A percentile compares a stretch with the other conserved stretches of the same genome.
Evolutionary conservation across 208 protist genomes (phyloP).

Genomic region (Trypanosoma congolense): DNA sequence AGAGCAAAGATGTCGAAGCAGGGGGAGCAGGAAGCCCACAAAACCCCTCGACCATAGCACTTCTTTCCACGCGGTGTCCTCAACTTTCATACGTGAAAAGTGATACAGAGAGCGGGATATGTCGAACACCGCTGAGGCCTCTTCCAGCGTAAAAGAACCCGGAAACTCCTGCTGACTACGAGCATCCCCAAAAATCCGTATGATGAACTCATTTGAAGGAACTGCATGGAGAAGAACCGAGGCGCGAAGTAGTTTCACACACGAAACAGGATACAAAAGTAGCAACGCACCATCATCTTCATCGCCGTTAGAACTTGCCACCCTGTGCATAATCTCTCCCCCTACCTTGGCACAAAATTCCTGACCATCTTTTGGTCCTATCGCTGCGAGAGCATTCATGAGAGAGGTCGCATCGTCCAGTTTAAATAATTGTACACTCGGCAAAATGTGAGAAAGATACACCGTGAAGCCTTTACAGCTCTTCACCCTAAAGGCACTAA

Average conservation of each 20-base stretch:
- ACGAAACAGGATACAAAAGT: constrained; percentile 28
- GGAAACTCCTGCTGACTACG: neutral
- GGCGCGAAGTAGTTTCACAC: constrained; percentile 49
- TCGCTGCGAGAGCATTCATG: constrained; percentile 36
- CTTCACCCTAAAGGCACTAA: constrained; percentile 52
- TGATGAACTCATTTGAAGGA: constrained; percentile 29
- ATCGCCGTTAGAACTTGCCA: constrained; percentile 1
- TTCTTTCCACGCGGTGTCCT: constrained; percentile 7
- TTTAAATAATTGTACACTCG: constrained; percentile 21
- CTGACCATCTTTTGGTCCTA: constrained; percentile 18
- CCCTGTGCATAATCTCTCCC: constrained; percentile 17
- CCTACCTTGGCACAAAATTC: constrained; percentile 19
- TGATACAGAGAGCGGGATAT: constrained; percentile 55
- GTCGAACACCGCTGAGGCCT: constrained; percentile 59
- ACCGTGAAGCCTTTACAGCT: constrained; percentile 44
- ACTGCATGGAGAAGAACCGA: constrained; percentile 52
- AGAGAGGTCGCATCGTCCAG: constrained; percentile 42
- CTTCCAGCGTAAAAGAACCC: constrained; percentile 12
- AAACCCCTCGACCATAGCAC: constrained; percentile 42
- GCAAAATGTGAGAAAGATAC: constrained; percentile 23
- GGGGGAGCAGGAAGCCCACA: constrained; percentile 33
- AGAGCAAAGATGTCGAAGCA: constrained; percentile 27
- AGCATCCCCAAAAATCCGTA: constrained; percentile 22
- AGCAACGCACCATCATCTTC: constrained; percentile 6
- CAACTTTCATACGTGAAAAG: constrained; percentile 30